Evolutionary conservation across 768 basidiomycete species (phyloP).

Genomic region (Candolleomyces aberdarensis): DNA sequence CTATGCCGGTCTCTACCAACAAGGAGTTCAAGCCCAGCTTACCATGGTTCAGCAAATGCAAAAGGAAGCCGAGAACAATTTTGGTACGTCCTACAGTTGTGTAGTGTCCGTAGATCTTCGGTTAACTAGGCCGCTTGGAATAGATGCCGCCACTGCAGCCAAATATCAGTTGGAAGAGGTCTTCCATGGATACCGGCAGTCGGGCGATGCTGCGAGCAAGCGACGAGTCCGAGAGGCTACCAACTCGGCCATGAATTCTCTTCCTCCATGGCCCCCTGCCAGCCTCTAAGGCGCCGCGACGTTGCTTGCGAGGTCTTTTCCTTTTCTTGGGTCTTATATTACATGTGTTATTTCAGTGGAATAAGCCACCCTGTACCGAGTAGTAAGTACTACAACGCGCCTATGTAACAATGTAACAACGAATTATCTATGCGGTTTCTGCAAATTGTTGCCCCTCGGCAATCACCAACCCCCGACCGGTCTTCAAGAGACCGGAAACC

Average conservation of each 20-base stretch:
- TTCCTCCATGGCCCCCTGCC: conserved; percentile 72
- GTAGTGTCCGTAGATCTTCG: not conserved
- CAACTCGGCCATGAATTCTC: conserved; percentile 65
- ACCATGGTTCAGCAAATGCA: conserved; percentile 58
- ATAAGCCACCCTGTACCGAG: too few species aligned
- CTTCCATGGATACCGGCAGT: conserved; percentile 68
- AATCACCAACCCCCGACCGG: too few species aligned
- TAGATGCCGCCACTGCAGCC: conserved; percentile 67
- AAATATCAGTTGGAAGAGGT: conserved; percentile 78
- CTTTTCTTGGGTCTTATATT: too few species aligned
- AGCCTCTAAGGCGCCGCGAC: not conserved
- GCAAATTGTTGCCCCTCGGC: too few species aligned
- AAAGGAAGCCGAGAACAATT: conserved; percentile 53
- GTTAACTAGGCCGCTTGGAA: not conserved
- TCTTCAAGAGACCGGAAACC: too few species aligned
- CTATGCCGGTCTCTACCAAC: conserved; percentile 42
- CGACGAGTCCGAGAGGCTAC: conserved; percentile 73
- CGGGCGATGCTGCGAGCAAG: conserved; percentile 68
- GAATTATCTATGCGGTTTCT: too few species aligned
- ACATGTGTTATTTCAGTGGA: too few species aligned
- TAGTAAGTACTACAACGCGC: too few species aligned
- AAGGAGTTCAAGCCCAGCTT: conserved; percentile 53
- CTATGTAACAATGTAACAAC: too few species aligned
- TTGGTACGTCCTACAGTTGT: conserved; percentile 35
- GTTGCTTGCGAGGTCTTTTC: too few species aligned